phyloP scores from a whole-genome alignment of 805 yeast genomes.

The Wickerhamiella qilinensis region DNA sequence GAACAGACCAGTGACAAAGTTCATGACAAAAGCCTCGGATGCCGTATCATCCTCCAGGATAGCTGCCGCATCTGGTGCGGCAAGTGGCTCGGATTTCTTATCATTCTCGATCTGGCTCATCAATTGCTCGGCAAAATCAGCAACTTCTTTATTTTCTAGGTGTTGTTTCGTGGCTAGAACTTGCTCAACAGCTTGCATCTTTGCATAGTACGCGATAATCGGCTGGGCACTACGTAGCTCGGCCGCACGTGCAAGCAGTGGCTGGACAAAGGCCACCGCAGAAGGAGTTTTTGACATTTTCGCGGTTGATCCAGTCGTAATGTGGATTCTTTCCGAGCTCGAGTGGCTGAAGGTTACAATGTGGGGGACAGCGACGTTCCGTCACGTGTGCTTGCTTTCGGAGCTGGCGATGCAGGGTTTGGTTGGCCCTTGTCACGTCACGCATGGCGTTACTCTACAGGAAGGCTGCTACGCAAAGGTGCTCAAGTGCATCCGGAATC shows the following conservation, averaged over 20 bases:
- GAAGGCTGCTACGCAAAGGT: too few relatives aligned
- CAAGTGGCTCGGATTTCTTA: constrained; percentile 29
- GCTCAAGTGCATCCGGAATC: too few relatives aligned
- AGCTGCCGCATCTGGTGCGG: constrained; percentile 23
- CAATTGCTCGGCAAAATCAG: constrained; percentile 40
- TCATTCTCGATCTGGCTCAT: constrained; percentile 55
- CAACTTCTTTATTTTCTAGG: constrained; percentile 35
- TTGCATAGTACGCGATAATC: constrained; percentile 55
- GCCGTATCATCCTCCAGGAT: constrained; percentile 45
- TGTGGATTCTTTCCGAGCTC: neutral
- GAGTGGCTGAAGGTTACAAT: neutral
- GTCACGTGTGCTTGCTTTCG: too few relatives aligned
- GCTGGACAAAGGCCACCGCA: constrained; percentile 15
- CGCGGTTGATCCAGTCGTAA: neutral
- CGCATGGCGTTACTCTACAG: too few relatives aligned
- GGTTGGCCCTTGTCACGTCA: too few relatives aligned
- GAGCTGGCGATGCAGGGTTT: too few relatives aligned
- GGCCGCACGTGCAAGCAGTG: constrained; percentile 28
- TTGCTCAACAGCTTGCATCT: constrained; percentile 54
- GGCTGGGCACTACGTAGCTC: constrained; percentile 49
- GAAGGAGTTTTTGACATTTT: constrained; percentile 12
- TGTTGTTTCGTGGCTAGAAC: constrained; percentile 50
- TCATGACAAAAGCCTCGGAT: constrained; percentile 37
- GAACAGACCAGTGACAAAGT: constrained; percentile 44
- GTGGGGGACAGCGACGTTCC: too few relatives aligned